Evolutionary conservation across 2,329 filamentous ascomycete species (phyloP), one percentile per base, ranked within the genome.

Genomic region (Hymenoscyphus scutula): DNA sequence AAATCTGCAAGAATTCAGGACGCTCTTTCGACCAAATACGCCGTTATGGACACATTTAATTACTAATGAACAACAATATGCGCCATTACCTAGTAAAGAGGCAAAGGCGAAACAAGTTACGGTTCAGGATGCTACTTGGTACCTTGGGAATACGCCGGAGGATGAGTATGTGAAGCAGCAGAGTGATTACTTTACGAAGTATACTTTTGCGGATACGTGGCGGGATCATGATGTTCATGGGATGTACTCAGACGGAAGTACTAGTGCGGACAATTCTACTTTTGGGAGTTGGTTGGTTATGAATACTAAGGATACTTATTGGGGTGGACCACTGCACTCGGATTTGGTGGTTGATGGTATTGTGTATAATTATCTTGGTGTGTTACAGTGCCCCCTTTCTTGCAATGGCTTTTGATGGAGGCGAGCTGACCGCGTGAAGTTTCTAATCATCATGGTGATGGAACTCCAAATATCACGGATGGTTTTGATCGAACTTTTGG

Each of bases 401-500:
- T n/a, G n/a, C n/a, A n/a, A n/a, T n/a, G n/a, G n/a, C 11, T 2
- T 38, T 34, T 34, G 8, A 6, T 10, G 17, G 37, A 25, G 27
- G 6, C 7, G 54, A 25, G 29, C 56, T 58, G 58, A 55, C 23
- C 19, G 41, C 27, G 7, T 17, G 37, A 74, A 73, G 80, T 82
- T 5, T 85, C 82, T 0, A 88, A 87, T 63, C 85, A 88, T 66
- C 85, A 88, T 60, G 85, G 86, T 5, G 82, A 84, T 63, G 82
- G 83, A 51, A 84, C 82, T 15, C 85, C 86, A 5, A 87, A 88
- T 67, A 87, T 89, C 67, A 86, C 83, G 0, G 73, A 84, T 64
- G 86, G 86, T 0, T 88, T 88, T 65, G 85, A 88, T 68, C 79
- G 85, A 2, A 88, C 86, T 0, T 88, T 88, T 69, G 86, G 86